These are phyloP conservation scores for Alternaria sp. DNA, from an alignment of 2,329 filamentous ascomycete species.

Conservation along the genomic window DNA sequence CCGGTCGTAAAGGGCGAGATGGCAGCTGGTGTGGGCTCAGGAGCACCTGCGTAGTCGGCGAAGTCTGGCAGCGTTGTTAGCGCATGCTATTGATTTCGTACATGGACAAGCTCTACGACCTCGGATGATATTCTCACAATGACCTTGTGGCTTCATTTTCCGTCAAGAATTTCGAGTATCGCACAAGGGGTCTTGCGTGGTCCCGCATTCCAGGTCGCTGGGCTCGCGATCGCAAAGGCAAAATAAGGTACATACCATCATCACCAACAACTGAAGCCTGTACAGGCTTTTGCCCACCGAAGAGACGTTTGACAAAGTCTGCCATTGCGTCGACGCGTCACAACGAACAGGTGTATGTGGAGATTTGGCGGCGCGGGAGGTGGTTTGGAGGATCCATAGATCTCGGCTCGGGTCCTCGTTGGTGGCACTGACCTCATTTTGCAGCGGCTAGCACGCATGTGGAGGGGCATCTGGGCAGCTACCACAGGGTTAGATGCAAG, in stretches of 20 bases:
- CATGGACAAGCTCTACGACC: neutral
- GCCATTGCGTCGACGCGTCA: constrained; percentile 51
- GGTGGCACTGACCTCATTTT: constrained; percentile 42
- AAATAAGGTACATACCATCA: constrained; percentile 64
- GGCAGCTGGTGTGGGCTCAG: constrained; percentile 68
- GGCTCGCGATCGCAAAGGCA: constrained; percentile 22
- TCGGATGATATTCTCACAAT: neutral
- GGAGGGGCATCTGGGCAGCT: constrained; percentile 29
- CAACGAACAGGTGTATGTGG: constrained; percentile 34
- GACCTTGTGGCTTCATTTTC: neutral
- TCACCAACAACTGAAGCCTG: constrained; percentile 64
- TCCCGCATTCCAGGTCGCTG: constrained; percentile 21
- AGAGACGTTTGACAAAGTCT: constrained; percentile 70
- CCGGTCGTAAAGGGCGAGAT: constrained; percentile 56
- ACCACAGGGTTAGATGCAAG: constrained; percentile 1
- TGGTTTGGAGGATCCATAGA: constrained; percentile 21
- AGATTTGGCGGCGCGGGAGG: constrained; percentile 31
- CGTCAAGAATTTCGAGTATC: neutral
- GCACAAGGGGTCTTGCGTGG: constrained; percentile 4
- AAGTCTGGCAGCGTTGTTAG: constrained; percentile 70
- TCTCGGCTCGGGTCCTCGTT: constrained; percentile 29
- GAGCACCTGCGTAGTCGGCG: constrained; percentile 86
- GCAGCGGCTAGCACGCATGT: constrained; percentile 37
- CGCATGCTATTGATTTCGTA: constrained; percentile 1
- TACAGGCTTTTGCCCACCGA: constrained; percentile 72